phyloP scores from a whole-genome alignment of 495 filamentous ascomycete species.

The Neurospora tetrasperma region DNA sequence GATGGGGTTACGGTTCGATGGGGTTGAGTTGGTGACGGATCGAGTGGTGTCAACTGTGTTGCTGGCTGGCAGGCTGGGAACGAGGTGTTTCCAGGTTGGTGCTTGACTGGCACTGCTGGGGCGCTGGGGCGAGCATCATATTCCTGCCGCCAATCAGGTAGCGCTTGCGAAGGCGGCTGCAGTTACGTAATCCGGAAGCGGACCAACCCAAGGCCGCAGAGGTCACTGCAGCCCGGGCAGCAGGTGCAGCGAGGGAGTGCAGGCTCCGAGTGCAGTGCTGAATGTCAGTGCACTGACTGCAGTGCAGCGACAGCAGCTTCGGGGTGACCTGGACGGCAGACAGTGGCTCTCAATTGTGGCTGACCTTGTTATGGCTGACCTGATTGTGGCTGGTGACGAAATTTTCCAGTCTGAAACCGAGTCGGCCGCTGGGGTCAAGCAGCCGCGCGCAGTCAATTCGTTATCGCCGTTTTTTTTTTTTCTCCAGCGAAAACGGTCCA shows the following conservation, averaged over 20 bases:
- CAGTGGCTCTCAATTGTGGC: neutral
- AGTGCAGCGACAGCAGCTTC: neutral
- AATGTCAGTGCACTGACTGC: neutral
- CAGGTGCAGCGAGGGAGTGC: neutral
- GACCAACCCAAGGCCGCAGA: slow-evolving; percentile 5
- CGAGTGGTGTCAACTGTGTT: slow-evolving; percentile 7
- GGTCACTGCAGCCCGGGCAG: neutral
- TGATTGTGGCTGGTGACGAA: neutral
- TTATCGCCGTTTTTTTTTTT: neutral
- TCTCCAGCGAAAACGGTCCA: neutral
- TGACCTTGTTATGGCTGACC: neutral
- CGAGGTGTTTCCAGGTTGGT: slow-evolving; percentile 34
- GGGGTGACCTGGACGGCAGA: neutral
- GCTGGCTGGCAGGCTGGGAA: slow-evolving; percentile 14
- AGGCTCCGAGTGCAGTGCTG: neutral
- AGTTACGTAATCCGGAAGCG: slow-evolving; percentile 23
- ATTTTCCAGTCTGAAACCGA: neutral
- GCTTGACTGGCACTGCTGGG: slow-evolving; percentile 23
- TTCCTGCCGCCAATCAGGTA: slow-evolving; percentile 2
- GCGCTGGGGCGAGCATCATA: slow-evolving; percentile 19
- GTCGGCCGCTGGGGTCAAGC: neutral
- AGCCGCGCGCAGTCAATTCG: neutral
- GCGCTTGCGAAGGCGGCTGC: neutral
- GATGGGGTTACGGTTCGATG: slow-evolving; percentile 12
- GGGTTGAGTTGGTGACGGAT: slow-evolving; percentile 16